Base-by-base conservation (phyloP, 2,329 filamentous ascomycete species). In the Thermomyces lanuginosus region DNA sequence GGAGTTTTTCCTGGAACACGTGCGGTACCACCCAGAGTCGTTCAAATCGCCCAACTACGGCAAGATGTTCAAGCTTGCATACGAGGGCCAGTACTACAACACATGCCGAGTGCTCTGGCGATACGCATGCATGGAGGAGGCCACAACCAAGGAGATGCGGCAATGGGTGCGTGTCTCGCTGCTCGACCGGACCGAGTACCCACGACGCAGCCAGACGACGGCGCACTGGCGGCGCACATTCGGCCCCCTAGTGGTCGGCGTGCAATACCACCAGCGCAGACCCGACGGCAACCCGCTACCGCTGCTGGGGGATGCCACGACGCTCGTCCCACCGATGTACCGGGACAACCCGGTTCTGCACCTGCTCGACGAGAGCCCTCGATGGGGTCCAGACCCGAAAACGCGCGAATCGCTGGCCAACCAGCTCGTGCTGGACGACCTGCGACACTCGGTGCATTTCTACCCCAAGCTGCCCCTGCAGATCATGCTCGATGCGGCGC, bases 31-130 rank as follows among this genome's bases (percentile, higher is more conserved):
- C 8, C 24, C 21, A 8, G 37, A 41, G 23, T 29, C 27, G 10
- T 21, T 47, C 17, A 28, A 44, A 9, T 20, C 30, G 4, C 22
- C 36, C 3, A 49, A 44, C 1, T 54, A 48, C 32, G 44, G 54
- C 15, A 37, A 41, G 8, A 42, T 64, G 9, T 63, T 63, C 27
- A 30, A 48, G 10, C 38, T 49, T n/a, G 58, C 57, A 5, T 58
- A 49, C 46, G 42, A 41, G 11, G 34, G 32, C 22, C 42, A 41
- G 12, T 36, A 42, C 18, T 55, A 54, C 34, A 64, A 62, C 28
- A 39, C 56, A 7, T 55, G 51, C 26, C 53, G 54, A 7, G 56
- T 63, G 6, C 33, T 64, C 4, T 64, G 61, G 61, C 45, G 46
- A 33, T 60, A 61, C 40, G 55, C 58, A 4, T 63, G 60, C 34